These are phyloP conservation scores for Colletotrichum liriopes DNA, from an alignment of 2,329 filamentous ascomycete genomes.

Conservation along the genomic window DNA sequence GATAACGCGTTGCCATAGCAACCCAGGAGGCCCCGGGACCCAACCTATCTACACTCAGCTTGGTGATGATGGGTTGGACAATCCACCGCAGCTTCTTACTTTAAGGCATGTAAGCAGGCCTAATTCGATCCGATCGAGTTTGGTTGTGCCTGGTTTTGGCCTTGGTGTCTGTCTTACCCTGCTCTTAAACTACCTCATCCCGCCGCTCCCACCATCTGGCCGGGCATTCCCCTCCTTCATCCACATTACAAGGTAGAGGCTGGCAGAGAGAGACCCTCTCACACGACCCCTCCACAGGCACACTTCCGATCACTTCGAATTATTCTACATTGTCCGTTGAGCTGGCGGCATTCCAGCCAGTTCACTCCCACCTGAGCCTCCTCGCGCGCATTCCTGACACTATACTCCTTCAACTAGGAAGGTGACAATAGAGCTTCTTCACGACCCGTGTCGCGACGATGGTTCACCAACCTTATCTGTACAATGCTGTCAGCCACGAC, in stretches of 20 bases:
- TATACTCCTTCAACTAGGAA: neutral
- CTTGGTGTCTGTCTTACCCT: neutral
- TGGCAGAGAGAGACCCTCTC: neutral
- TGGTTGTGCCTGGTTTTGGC: conserved; percentile 7
- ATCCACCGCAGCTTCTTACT: neutral
- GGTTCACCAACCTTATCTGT: conserved; percentile 77
- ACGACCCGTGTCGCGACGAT: conserved; percentile 44
- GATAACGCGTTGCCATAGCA: conserved; percentile 4
- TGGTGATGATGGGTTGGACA: conserved; percentile 4
- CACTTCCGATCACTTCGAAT: neutral
- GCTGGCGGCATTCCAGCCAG: conserved; percentile 28
- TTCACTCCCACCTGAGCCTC: neutral
- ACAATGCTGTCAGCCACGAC: conserved; percentile 70
- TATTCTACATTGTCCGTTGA: neutral
- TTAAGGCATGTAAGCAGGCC: neutral
- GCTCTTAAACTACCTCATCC: conserved; percentile 18
- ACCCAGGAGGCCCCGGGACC: neutral
- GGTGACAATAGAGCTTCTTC: neutral
- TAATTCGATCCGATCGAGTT: too few relatives aligned
- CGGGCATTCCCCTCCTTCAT: conserved; percentile 27
- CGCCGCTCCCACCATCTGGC: neutral
- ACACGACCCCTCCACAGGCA: neutral
- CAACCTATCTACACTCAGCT: neutral
- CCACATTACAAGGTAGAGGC: conserved; percentile 12
- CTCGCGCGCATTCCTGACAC: conserved; percentile 21